phyloP scores from a whole-genome alignment of 1,139 yeast species.

The Nadsonia starkeyi-henricii region DNA sequence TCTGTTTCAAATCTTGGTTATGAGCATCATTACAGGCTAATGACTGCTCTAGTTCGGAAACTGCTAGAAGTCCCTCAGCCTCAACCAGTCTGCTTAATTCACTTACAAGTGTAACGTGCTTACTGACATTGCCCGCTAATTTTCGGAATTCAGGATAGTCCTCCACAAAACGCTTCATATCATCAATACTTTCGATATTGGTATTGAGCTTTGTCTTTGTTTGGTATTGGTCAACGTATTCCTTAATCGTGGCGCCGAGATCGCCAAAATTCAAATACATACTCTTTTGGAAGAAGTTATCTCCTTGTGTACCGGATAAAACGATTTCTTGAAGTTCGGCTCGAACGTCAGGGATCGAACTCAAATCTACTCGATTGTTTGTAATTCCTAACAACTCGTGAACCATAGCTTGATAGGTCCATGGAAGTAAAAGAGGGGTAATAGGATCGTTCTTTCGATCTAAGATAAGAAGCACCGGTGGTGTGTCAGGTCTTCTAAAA shows the following conservation, averaged over 20 bases:
- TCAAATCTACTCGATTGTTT: conserved; percentile 64
- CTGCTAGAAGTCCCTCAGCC: conserved; percentile 54
- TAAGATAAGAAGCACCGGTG: conserved; percentile 63
- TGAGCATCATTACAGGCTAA: conserved; percentile 56
- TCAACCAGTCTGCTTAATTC: conserved; percentile 61
- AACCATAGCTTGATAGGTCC: conserved; percentile 98
- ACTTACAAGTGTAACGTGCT: conserved; percentile 80
- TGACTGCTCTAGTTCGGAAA: conserved; percentile 82
- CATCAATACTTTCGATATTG: conserved; percentile 64
- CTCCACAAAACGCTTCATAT: conserved; percentile 79
- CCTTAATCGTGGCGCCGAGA: conserved; percentile 75
- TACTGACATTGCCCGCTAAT: conserved; percentile 77
- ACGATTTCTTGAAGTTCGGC: conserved; percentile 45
- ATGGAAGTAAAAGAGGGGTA: conserved; percentile 82
- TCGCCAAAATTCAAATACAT: conserved; percentile 92
- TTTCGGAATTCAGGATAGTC: conserved; percentile 88
- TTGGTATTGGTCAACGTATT: conserved; percentile 73
- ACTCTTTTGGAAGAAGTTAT: conserved; percentile 60
- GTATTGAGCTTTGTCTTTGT: conserved; percentile 61
- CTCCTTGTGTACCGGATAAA: conserved; percentile 46
- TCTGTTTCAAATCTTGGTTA: conserved; percentile 33
- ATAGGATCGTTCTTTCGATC: conserved; percentile 85
- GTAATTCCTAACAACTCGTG: conserved; percentile 77
- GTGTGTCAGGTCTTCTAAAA: conserved; percentile 41
- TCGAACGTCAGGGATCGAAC: conserved; percentile 31